Conservation (phyloP, 106 monocot genomes). For the Acanthochlamys bracteata region DNA sequence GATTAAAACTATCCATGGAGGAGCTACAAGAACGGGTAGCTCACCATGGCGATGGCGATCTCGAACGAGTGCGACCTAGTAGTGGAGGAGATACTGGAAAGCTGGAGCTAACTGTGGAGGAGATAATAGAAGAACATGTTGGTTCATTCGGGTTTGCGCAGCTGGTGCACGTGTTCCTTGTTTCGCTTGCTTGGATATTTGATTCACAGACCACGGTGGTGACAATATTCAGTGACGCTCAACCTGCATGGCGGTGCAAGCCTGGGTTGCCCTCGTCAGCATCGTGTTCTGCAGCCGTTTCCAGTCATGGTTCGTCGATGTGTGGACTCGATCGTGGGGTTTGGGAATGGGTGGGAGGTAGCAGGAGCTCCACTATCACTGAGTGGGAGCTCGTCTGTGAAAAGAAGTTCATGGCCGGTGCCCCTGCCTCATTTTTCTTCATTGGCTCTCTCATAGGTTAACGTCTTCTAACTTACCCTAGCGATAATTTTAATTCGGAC, state of each 20-base stretch:
- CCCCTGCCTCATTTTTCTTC: constrained; percentile 80
- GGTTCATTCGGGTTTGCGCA: constrained; percentile 59
- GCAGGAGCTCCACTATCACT: constrained; percentile 48
- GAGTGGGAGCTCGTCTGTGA: constrained; percentile 73
- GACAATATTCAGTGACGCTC: constrained; percentile 70
- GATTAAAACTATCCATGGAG: constrained; percentile 12
- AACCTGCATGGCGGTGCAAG: constrained; percentile 58
- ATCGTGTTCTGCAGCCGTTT: too few species aligned
- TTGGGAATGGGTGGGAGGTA: constrained; percentile 76
- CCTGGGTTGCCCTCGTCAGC: neutral
- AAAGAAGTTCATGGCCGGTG: constrained; percentile 42
- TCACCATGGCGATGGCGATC: neutral
- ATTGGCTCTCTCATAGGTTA: constrained; percentile 63
- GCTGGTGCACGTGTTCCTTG: constrained; percentile 53
- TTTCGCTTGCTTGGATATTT: constrained; percentile 67
- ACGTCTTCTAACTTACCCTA: neutral
- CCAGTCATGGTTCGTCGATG: constrained; percentile 3
- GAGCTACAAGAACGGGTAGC: constrained; percentile 19
- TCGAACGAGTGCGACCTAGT: constrained; percentile 4
- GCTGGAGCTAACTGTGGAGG: constrained; percentile 21
- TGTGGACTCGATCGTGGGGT: constrained; percentile 30
- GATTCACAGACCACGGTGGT: constrained; percentile 68
- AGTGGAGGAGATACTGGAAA: too few species aligned
- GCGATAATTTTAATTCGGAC: too few species aligned
- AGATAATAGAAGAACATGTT: constrained; percentile 67